Evolutionary conservation across 148 eudicot species (phyloP), one percentile per base, ranked within the genome.

Genomic region (Fagopyrum homotropicum): DNA sequence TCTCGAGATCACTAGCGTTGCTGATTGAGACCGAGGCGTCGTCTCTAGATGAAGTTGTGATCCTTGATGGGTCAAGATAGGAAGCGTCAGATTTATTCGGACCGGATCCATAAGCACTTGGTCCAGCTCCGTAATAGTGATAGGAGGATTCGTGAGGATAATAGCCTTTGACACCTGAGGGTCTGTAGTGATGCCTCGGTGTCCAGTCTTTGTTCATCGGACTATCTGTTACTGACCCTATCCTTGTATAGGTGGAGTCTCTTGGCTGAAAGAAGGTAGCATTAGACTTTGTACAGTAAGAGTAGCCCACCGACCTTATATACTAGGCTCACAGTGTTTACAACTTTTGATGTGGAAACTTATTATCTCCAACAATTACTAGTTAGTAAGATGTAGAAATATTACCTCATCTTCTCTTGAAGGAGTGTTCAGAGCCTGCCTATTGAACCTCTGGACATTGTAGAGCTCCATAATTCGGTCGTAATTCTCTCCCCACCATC

Each of bases 401-500:
- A 5, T 46, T 49, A 96, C 99, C 89, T 88, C 99, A 73, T 91
- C 92, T 78, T 96, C 99, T 76, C 91, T 85, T 44, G 87, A 78
- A 16, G 99, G 98, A 57, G 99, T 96, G 80, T 91, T 80, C 77
- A 92, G 84, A 75, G 97, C 97, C 86, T 96, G 99, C 73, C 87
- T 82, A 61, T 92, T 96, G 87, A 96, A 96, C 86, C 89, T 89
- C 77, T 92, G 99, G 16, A 96, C 98, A 76, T 96, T 96, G 77
- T 96, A 96, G 51, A 96, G 94, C 87, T 96, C 99, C 99, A 92
- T 92, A 45, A 96, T 96, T 66, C 99, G 77, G 63, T 96, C 99
- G 69, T 83, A 96, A 75, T 96, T 96, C 70, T 96, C 99, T 16
- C 98, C 99, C 99, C 99, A 96, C 99, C 99, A 96, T 81, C 90